Evolutionary conservation across 1,284 basidiomycete genomes (phyloP), one percentile per base, ranked within the genome.

Genomic region (Cutaneotrichosporon curvatum): DNA sequence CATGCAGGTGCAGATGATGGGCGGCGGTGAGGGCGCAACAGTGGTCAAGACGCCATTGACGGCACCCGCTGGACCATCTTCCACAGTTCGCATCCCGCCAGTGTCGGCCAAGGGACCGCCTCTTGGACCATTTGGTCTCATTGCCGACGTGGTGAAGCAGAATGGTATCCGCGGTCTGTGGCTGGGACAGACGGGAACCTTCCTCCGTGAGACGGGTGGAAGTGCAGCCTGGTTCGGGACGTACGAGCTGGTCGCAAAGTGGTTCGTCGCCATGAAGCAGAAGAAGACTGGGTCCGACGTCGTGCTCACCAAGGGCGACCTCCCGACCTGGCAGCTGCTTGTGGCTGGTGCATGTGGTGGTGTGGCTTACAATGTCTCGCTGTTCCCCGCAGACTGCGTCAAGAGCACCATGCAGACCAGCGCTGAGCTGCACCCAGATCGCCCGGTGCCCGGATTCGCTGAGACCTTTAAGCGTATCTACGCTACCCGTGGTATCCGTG

Each of bases 391-490:
- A 12, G 94, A 98, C 70, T 86, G 85, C 30, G 81, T 97, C 63
- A 98, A 98, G 75, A 89, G 85, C 57, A 80, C 89, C 37, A 87
- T 98, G 70, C 94, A 97, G 76, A 97, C 94, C 0, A 85, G 85
- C 68, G 85, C 85, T 44, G 92, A 96, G 72, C 76, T 96, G 53
- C 76, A 82, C 9, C 82, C 84, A 2, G 61, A 71, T 25, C 68
- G 73, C 23, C 66, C 62, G 48, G 51, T 71, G 51, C 49, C 62
- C 34, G 77, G 82, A 8, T 96, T 96, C 61, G 65, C 79, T 38
- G 75, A 77, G 33, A 87, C 83, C n/a, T 81, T 82, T 18, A 75
- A 69, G 56, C 80, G 81, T 56, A 84, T 97, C 74, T 95, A 85
- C 62, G 71, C 59, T 23, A 79, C 78, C 14, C 80, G 87, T 62